A percentile compares a stretch with the other conserved stretches of the same genome.
These are phyloP conservation scores for Hypoxylon rickii DNA, from an alignment of 495 filamentous ascomycete genomes.

Conservation along the genomic window DNA sequence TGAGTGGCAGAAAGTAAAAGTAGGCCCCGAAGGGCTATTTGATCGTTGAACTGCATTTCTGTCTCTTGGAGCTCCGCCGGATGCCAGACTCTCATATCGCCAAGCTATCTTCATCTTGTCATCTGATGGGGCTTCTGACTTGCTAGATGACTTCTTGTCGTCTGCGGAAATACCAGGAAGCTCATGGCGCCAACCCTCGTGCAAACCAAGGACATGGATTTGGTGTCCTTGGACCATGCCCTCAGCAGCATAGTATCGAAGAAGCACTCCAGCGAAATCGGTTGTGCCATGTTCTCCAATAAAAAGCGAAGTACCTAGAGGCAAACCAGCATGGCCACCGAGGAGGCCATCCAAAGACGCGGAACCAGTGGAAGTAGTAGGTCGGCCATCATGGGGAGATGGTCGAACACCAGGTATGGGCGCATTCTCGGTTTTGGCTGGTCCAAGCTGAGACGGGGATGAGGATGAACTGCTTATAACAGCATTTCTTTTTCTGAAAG, in stretches of 20 bases:
- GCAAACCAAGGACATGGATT: constrained; percentile 81
- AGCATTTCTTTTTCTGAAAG: constrained; percentile 87
- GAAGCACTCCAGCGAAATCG: constrained; percentile 83
- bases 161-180: constrained; percentile 73
- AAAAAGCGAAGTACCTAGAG: constrained; percentile 78
- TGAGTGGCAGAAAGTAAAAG: constrained; percentile 73
- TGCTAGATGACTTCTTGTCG: constrained; percentile 42
- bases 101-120: constrained; percentile 99
- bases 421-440: constrained; percentile 37
- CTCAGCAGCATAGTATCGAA: constrained; percentile 91
- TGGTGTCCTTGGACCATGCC: constrained; percentile 90
- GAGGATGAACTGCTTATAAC: constrained; percentile 53
- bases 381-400: constrained; percentile 85
- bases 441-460: constrained; percentile 37
- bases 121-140: constrained; percentile 43
- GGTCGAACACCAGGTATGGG: constrained; percentile 74
- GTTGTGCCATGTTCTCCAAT: constrained; percentile 95
- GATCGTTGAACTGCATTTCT: constrained; percentile 30
- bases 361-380: constrained; percentile 89
- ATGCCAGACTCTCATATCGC: constrained; percentile 87
- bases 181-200: constrained; percentile 78
- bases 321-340: constrained; percentile 85
- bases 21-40: constrained; percentile 15
- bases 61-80: constrained; percentile 57
- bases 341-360: constrained; percentile 82